Conservation (phyloP, 202 grass and related monocot species). For the Brachypodium distachyon region DNA sequence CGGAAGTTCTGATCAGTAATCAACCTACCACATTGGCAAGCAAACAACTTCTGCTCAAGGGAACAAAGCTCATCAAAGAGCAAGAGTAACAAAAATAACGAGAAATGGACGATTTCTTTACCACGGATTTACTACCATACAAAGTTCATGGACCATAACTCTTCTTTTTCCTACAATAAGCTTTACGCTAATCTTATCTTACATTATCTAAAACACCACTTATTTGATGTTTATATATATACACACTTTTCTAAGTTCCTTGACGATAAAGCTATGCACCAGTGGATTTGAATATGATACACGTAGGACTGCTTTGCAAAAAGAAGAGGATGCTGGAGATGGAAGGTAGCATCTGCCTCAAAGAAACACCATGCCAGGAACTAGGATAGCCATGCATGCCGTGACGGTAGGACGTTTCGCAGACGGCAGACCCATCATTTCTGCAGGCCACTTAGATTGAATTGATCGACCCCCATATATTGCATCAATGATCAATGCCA, state of each 20-base stretch:
- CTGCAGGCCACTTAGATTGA: background rate
- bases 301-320: background rate
- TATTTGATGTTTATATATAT: slow-evolving; percentile 52
- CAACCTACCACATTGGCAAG: background rate
- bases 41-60: background rate
- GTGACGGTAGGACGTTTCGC: background rate
- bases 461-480: background rate
- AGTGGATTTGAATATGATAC: slow-evolving; percentile 7
- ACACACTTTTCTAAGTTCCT: slow-evolving; percentile 35
- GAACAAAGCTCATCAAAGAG: background rate
- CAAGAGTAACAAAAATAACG: background rate
- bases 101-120: background rate
- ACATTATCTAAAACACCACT: background rate
- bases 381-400: background rate
- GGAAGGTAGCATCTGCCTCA: too few species aligned
- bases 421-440: background rate
- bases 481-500: slow-evolving; percentile 48
- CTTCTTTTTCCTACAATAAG: background rate
- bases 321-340: background rate
- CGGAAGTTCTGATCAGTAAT: background rate
- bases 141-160: background rate
- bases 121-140: background rate
- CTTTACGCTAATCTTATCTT: slow-evolving; percentile 6
- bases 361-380: background rate
- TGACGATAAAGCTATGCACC: background rate